Base-by-base conservation (phyloP, 2,329 filamentous ascomycete genomes). In the Onygenales sp. region DNA sequence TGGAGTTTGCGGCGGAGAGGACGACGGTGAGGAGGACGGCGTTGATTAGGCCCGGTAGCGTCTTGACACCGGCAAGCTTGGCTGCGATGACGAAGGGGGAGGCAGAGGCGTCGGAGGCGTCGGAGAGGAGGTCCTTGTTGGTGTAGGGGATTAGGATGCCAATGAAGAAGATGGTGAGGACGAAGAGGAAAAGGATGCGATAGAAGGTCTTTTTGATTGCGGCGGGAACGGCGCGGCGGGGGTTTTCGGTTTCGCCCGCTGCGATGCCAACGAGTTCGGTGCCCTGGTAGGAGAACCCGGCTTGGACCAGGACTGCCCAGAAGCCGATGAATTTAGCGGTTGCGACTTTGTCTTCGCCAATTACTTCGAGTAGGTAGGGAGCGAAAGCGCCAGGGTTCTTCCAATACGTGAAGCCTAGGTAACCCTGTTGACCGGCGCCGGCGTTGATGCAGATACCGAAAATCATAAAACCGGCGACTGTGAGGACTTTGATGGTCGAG, bases 131-230 rank as follows among this genome's bases (percentile, higher is more conserved):
- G 8, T 70, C 67, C 0, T 70, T 55, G 59, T 84, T 79, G 64
- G 81, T 73, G 56, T 77, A 86, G 1, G 86, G 84, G 5, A 90
- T 79, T 51, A 86, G 72, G 62, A 90, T 78, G 50, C 86, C 85
- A 60, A 89, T 78, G 67, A 89, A 86, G 73, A 90, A 70, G 44
- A 71, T 63, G 11, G 67, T 69, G 31, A 69, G 58, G 35, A 70
- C 63, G 54, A 69, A 71, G 59, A 90, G 78, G 58, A 78, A 72
- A 50, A 89, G 77, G 59, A 91, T 87, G 53, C 85, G 81, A 78
- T 82, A 87, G 68, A 87, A 90, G 0, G 86, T 87, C 72, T 82
- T 85, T 50, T 81, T 80, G 63, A 90, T 87, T 27, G 87, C 87
- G 10, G 75, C 73, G 0, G 87, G 87, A 50, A 92, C 84, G 13